These are phyloP conservation scores for Solanum infundibuliforme DNA, from an alignment of 257 asterid species.

Conservation along the genomic window DNA sequence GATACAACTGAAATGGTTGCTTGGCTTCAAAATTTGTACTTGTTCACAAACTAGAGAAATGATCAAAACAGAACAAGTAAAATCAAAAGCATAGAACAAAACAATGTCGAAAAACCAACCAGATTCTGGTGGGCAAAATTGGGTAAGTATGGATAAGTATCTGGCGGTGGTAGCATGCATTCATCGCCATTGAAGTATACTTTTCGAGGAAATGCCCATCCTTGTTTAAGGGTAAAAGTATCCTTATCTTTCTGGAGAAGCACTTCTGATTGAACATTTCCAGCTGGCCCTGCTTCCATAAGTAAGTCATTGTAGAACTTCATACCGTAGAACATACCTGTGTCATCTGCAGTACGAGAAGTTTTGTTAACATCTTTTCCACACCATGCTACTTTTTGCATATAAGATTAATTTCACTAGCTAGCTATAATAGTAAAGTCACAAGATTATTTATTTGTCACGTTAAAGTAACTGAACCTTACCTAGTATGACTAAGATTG, in stretches of 20 bases:
- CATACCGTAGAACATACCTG: slow-evolving; percentile 82
- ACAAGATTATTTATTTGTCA: neutral
- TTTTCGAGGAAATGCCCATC: slow-evolving; percentile 85
- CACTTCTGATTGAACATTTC: slow-evolving; percentile 73
- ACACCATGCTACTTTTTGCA: neutral
- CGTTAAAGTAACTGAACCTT: neutral
- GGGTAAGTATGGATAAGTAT: slow-evolving; percentile 66
- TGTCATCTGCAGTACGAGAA: slow-evolving; percentile 45
- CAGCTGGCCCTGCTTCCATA: slow-evolving; percentile 68
- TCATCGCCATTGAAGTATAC: slow-evolving; percentile 84
- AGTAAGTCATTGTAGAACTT: slow-evolving; percentile 68
- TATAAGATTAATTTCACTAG: neutral
- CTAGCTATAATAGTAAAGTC: neutral
- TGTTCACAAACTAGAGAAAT: slow-evolving; percentile 8
- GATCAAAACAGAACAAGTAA: slow-evolving; percentile 23
- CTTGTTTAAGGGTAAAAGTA: slow-evolving; percentile 59
- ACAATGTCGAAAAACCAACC: slow-evolving; percentile 13
- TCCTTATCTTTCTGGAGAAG: slow-evolving; percentile 59
- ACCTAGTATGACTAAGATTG: neutral
- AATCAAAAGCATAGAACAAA: slow-evolving; percentile 17
- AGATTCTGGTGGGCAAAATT: slow-evolving; percentile 37
- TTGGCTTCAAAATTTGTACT: slow-evolving; percentile 16
- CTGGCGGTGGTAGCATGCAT: slow-evolving; percentile 74
- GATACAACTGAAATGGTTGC: neutral
- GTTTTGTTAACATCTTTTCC: neutral